Evolutionary conservation across 139 green algal species (phyloP).

Genomic region (Medakamo hakoo): DNA sequence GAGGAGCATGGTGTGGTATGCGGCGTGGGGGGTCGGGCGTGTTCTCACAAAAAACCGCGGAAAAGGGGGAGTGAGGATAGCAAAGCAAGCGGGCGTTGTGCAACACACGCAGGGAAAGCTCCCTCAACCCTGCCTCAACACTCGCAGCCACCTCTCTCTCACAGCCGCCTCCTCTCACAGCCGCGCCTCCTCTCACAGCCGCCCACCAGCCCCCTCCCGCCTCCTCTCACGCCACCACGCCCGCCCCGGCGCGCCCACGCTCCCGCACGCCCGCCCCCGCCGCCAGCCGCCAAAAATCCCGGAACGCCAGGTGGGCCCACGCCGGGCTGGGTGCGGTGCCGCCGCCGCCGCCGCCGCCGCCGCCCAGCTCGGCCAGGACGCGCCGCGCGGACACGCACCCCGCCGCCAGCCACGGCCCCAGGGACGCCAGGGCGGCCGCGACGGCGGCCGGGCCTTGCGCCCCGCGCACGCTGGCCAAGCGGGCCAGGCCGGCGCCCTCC

Average conservation of each 20-base stretch:
- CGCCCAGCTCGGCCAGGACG: slow-evolving; percentile 19
- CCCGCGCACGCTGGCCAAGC: slow-evolving; percentile 23
- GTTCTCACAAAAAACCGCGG: too few relatives aligned
- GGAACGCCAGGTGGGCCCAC: slow-evolving; percentile 46
- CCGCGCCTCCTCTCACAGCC: background rate
- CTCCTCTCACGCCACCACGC: background rate
- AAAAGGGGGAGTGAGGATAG: too few relatives aligned
- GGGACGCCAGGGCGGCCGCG: slow-evolving; percentile 1
- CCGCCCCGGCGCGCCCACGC: background rate
- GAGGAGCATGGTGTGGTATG: background rate
- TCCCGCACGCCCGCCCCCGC: too few relatives aligned
- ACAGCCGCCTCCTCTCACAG: background rate
- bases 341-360: background rate
- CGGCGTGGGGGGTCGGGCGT: too few relatives aligned
- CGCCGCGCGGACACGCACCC: slow-evolving; percentile 61
- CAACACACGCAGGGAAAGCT: too few relatives aligned
- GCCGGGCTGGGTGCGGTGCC: background rate
- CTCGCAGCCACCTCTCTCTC: background rate
- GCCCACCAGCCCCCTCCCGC: background rate
- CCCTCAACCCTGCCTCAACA: too few relatives aligned
- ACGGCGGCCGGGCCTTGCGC: background rate
- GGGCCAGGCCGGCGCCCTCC: slow-evolving; percentile 49
- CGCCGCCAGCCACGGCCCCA: slow-evolving; percentile 64
- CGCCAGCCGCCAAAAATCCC: slow-evolving; percentile 64
- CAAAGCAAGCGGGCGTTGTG: too few relatives aligned